phyloP scores from a whole-genome alignment of 768 basidiomycete species.

The Mrakia hoshinonis region DNA sequence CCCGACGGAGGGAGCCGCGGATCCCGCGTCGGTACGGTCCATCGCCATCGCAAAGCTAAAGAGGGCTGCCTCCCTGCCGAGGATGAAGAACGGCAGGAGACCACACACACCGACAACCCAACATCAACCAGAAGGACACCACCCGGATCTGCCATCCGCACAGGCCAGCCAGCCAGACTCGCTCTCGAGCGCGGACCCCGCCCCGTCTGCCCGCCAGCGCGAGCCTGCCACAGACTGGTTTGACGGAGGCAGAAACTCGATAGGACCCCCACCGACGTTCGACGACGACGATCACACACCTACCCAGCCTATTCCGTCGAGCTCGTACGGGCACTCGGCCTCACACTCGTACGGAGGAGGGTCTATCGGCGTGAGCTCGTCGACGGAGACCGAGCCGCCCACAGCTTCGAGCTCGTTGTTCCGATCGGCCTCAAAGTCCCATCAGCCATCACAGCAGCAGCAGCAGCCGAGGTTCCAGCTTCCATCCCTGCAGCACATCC shows the following conservation, averaged over 20 bases:
- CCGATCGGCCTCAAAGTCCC: slow-evolving; percentile 6
- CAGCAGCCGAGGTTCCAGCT: slow-evolving; percentile 34
- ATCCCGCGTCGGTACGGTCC: slow-evolving; percentile 68
- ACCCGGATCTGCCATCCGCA: too few species aligned
- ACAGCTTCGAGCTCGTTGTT: neutral
- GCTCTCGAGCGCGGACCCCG: neutral
- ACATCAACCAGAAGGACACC: neutral
- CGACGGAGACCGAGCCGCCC: neutral
- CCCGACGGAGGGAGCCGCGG: neutral
- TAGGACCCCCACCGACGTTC: neutral
- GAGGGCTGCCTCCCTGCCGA: slow-evolving; percentile 80
- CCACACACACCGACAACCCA: slow-evolving; percentile 41
- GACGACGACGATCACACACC: neutral
- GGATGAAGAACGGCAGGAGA: slow-evolving; percentile 81
- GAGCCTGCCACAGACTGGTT: neutral
- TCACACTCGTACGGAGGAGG: neutral
- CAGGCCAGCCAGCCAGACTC: neutral
- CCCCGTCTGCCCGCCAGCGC: neutral
- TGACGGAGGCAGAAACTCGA: neutral
- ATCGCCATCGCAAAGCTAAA: slow-evolving; percentile 81
- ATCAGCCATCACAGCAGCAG: slow-evolving; percentile 3
- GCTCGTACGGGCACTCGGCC: neutral
- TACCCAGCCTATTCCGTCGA: neutral
- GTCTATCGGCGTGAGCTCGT: neutral
- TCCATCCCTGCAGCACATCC: slow-evolving; percentile 67